These are phyloP conservation scores for Graphiopsis chlorocephala DNA, from an alignment of 2,329 filamentous ascomycete species.

Conservation along the genomic window DNA sequence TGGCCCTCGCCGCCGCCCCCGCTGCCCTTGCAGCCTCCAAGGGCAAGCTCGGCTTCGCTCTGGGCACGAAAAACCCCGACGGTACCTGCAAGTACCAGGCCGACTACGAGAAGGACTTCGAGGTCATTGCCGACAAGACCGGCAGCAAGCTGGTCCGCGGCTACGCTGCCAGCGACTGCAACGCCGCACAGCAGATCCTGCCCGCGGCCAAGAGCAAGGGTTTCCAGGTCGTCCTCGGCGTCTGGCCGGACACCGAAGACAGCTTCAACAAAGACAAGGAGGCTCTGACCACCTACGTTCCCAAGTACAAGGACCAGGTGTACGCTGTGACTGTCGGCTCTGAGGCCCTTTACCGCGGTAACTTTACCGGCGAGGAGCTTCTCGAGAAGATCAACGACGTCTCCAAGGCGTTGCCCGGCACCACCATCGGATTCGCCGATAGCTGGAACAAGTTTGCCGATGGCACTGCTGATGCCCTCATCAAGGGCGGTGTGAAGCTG, in stretches of 20 bases:
- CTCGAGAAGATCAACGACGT: conserved; percentile 61
- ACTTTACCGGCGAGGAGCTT: conserved; percentile 61
- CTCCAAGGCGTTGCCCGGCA: conserved; percentile 52
- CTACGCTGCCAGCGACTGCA: conserved; percentile 66
- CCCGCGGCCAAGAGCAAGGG: conserved; percentile 63
- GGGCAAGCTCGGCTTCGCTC: conserved; percentile 62
- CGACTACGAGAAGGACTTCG: conserved; percentile 66
- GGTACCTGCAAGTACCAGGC: conserved; percentile 59
- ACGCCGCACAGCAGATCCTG: conserved; percentile 60
- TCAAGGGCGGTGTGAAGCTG: conserved; percentile 59
- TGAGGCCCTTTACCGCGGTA: conserved; percentile 67
- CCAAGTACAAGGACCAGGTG: conserved; percentile 56
- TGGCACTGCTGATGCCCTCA: conserved; percentile 64
- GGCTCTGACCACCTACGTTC: conserved; percentile 52
- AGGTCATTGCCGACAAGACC: conserved; percentile 53
- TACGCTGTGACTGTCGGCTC: conserved; percentile 70
- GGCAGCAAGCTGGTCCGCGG: conserved; percentile 59
- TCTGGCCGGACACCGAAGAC: conserved; percentile 66
- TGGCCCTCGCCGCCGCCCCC: conserved; percentile 27
- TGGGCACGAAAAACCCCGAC: conserved; percentile 63
- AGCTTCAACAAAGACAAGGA: conserved; percentile 61
- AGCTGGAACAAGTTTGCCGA: conserved; percentile 71
- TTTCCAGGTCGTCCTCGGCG: conserved; percentile 67
- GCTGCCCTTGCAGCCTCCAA: conserved; percentile 27
- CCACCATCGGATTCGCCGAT: conserved; percentile 66